A percentile compares a stretch with the other conserved stretches of the same genome.
Conservation (phyloP, 495 filamentous ascomycete genomes). For the Endocarpon pusillum region DNA sequence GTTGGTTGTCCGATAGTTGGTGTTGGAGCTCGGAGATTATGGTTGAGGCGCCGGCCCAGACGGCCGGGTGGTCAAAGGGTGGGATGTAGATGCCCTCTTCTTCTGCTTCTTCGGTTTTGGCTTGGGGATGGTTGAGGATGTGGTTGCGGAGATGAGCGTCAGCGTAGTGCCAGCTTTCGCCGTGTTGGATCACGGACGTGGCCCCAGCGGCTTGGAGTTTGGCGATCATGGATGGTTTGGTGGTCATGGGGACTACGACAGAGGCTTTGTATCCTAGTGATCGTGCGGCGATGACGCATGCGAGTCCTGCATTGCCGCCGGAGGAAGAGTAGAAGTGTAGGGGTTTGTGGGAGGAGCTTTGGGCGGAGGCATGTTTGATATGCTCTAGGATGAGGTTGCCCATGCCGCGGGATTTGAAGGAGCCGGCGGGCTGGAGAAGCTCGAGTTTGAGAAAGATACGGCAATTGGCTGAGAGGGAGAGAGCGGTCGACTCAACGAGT, state of each 20-base stretch:
- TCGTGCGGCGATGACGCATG: constrained; percentile 63
- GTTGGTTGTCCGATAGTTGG: constrained; percentile 32
- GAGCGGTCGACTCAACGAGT: constrained; percentile 44
- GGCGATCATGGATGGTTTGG: constrained; percentile 50
- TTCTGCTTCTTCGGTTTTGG: no score
- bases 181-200: constrained; percentile 49
- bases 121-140: constrained; percentile 4
- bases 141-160: constrained; percentile 46
- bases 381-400: constrained; percentile 58
- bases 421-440: constrained; percentile 78
- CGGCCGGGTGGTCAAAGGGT: constrained; percentile 72
- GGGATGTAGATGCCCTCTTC: constrained; percentile 64
- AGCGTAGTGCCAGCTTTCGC: constrained; percentile 60
- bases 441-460: constrained; percentile 87
- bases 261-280: constrained; percentile 56
- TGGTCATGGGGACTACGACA: constrained; percentile 60
- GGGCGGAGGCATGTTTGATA: constrained; percentile 25
- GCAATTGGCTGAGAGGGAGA: constrained; percentile 59
- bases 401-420: constrained; percentile 87
- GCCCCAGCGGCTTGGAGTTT: constrained; percentile 58
- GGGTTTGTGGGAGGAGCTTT: constrained; percentile 15
- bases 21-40: constrained; percentile 55
- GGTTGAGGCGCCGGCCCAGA: constrained; percentile 67
- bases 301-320: constrained; percentile 86
- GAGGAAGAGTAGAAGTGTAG: constrained; percentile 77